Percentiles rank a stretch among this genome's conserved stretches.
These are phyloP conservation scores for Plantago lanceolata DNA, from an alignment of 305 asterid species.

Conservation along the genomic window DNA sequence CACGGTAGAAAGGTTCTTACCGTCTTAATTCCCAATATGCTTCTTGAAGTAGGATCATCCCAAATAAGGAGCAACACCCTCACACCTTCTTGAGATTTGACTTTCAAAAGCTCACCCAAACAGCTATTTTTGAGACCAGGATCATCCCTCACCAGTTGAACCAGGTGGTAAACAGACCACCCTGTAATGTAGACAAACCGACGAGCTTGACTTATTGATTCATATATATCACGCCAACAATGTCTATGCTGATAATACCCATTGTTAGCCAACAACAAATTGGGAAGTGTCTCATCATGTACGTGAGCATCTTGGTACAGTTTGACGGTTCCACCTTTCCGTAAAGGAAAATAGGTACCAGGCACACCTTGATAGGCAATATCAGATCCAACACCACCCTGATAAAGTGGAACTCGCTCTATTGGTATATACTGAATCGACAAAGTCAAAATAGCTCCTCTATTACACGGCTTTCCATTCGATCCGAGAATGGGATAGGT, in stretches of 20 bases:
- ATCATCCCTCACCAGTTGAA: conserved; percentile 69
- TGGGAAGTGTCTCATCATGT: conserved; percentile 49
- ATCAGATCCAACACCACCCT: conserved; percentile 74
- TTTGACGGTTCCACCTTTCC: conserved; percentile 65
- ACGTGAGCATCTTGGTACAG: conserved; percentile 92
- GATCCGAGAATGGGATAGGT: conserved; percentile 54
- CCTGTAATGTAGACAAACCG: conserved; percentile 81
- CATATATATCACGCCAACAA: conserved; percentile 78
- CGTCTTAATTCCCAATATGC: conserved; percentile 69
- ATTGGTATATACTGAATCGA: conserved; percentile 71
- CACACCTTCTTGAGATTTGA: conserved; percentile 89
- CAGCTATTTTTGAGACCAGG: conserved; percentile 32
- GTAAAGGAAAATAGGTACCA: conserved; percentile 72
- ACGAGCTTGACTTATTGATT: conserved; percentile 70
- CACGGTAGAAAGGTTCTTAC: conserved; percentile 38
- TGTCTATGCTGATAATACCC: conserved; percentile 42
- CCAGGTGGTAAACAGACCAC: conserved; percentile 88
- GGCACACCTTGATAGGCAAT: conserved; percentile 57
- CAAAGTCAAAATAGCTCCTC: conserved; percentile 57
- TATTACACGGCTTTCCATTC: conserved; percentile 58
- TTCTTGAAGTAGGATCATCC: conserved; percentile 93
- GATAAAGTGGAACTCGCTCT: conserved; percentile 51
- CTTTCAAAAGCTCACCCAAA: conserved; percentile 72
- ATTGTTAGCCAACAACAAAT: conserved; percentile 48
- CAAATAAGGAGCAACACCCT: conserved; percentile 86